Evolutionary conservation across 2,329 filamentous ascomycete species (phyloP), one percentile per base, ranked within the genome.

Genomic region (Aspergillus fumigatus): DNA sequence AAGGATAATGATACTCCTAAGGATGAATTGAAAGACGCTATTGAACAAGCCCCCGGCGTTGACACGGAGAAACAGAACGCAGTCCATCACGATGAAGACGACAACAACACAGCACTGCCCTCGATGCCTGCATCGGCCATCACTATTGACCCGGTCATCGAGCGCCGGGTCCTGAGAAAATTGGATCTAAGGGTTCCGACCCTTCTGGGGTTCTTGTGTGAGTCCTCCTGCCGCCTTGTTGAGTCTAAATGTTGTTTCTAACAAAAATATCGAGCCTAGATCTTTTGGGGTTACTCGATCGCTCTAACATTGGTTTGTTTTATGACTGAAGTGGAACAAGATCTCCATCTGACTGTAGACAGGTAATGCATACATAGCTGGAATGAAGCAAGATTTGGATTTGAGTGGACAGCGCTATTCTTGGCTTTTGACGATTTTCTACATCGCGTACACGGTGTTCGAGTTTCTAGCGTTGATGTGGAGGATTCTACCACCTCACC

Each of bases 401-500:
- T 70, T 85, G 19, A 64, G 67, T n/a, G 74, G 75, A 11, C 69
- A 75, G n/a, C 67, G 71, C 26, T 83, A 82, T 61, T 66, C 77
- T 10, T 80, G 79, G 75, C 75, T 83, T 7, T 66, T 81, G 35
- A 83, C 79, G 0, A 77, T 82, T 38, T 83, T 83, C 65, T 81
- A 82, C 63, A 80, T 81, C 43, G 70, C 76, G 1, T 81, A 80
- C 62, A 74, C 77, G 21, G 32, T 74, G 4, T 76, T 77, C 41
- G 70, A 77, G 55, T 74, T 74, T 48, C 68, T 73, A 52, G 74
- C 70, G 0, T 55, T 79, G 19, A 75, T 78, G 74, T 79, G 76
- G 76, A 78, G 78, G 65, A 53, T 78, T 59, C 59, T 73, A 23
- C 66, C 69, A 3, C 73, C 75, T 6, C 75, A 77, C 58, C 64